Conservation (phyloP, 1,284 basidiomycete genomes). For the Ceratobasidium sp. region DNA sequence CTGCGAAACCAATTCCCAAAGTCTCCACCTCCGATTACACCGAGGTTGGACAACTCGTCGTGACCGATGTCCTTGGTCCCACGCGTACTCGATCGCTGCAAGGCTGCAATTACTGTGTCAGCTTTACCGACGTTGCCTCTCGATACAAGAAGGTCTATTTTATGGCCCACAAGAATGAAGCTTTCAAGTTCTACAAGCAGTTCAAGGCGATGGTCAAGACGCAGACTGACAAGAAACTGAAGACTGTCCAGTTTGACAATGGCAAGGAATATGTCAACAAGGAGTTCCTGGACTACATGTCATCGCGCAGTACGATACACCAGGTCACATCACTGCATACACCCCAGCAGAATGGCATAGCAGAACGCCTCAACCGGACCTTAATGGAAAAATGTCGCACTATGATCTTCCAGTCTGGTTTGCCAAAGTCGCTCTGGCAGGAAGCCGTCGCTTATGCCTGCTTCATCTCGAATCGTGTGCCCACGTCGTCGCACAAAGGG, state of each 20-base stretch:
- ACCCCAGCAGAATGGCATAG: slow-evolving; percentile 49
- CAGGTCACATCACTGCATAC: slow-evolving; percentile 45
- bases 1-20: slow-evolving; percentile 41
- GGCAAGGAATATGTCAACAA: slow-evolving; percentile 8
- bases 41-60: background rate
- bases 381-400: slow-evolving; percentile 27
- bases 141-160: background rate
- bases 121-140: background rate
- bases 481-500: background rate
- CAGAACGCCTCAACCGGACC: slow-evolving; percentile 49
- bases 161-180: slow-evolving; percentile 8
- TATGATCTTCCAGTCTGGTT: background rate
- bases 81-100: slow-evolving; percentile 1
- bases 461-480: background rate
- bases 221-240: background rate
- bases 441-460: slow-evolving; percentile 8
- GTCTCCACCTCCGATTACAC: slow-evolving; percentile 38
- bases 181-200: background rate
- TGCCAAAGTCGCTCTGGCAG: slow-evolving; percentile 7
- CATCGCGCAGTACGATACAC: background rate
- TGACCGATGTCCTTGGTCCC: slow-evolving; percentile 11
- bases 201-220: background rate
- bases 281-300: background rate
- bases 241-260: slow-evolving; percentile 7
- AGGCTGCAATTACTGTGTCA: slow-evolving; percentile 4